These are phyloP conservation scores for Escallonia herrerae DNA, from an alignment of 129 eudicot species.

Conservation along the genomic window DNA sequence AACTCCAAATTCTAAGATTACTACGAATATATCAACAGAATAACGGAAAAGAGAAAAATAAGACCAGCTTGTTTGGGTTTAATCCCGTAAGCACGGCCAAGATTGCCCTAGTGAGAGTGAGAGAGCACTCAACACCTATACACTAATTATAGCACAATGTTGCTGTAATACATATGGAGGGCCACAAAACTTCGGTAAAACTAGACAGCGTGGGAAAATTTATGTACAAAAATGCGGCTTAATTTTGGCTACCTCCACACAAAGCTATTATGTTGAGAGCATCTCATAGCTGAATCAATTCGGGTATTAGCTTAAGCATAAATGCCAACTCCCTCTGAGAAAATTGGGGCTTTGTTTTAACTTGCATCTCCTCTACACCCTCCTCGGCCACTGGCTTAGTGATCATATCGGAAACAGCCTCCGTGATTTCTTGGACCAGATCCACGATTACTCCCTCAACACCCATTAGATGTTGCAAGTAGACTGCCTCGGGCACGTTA, in stretches of 20 bases:
- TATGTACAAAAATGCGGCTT: not conserved
- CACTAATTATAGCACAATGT: not conserved
- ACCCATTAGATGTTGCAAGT: constrained; percentile 72
- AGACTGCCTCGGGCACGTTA: constrained; percentile 70
- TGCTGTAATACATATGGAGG: too few relatives aligned
- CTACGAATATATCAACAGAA: too few relatives aligned
- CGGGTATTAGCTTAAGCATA: constrained; percentile 55
- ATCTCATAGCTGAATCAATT: constrained; percentile 44
- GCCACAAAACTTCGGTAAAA: too few relatives aligned
- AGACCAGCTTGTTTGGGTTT: too few relatives aligned
- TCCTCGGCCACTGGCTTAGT: constrained; percentile 11
- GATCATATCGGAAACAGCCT: constrained; percentile 37
- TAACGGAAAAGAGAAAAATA: too few relatives aligned
- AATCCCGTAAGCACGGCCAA: too few relatives aligned
- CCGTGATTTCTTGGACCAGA: constrained; percentile 55
- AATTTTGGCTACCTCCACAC: constrained; percentile 3
- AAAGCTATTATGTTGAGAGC: not conserved
- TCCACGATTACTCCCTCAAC: constrained; percentile 86
- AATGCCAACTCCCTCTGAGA: constrained; percentile 41
- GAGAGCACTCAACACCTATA: not conserved
- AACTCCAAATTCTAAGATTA: too few relatives aligned
- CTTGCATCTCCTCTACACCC: constrained; percentile 10
- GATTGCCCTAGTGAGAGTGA: not conserved
- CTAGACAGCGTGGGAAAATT: too few relatives aligned
- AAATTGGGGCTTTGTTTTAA: constrained; percentile 23